Percentiles rank a stretch among this genome's conserved stretches.
Conservation (phyloP, 139 green algal species). For the Chlorella sp. region DNA sequence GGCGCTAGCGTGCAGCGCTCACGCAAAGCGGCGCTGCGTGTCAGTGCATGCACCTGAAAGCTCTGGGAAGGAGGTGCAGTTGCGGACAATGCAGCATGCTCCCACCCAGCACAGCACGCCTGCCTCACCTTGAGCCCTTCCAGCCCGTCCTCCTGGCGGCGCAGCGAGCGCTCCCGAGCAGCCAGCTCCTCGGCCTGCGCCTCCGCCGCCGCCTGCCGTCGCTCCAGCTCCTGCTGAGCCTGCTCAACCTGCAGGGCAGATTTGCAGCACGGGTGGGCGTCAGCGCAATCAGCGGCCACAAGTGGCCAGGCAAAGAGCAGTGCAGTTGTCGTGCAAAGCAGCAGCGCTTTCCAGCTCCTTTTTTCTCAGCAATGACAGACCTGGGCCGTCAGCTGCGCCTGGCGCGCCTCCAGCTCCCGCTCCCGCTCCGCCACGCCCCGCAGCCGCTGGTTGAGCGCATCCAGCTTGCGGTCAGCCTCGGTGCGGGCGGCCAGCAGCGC, state of each 20-base stretch:
- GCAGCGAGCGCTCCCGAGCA: constrained; percentile 10
- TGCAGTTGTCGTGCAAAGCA: too few species aligned
- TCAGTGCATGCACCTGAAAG: too few species aligned
- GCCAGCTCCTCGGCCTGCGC: neutral
- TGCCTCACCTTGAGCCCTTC: constrained; percentile 27
- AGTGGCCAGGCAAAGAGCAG: too few species aligned
- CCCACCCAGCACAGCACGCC: too few species aligned
- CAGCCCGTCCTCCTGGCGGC: constrained; percentile 34
- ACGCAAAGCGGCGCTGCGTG: too few species aligned
- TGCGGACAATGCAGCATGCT: too few species aligned
- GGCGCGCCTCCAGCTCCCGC: constrained; percentile 29
- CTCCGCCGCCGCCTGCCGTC: neutral
- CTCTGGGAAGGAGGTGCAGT: too few species aligned
- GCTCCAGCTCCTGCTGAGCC: constrained; percentile 22
- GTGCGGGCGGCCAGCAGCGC: constrained; percentile 3
- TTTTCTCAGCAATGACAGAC: too few species aligned
- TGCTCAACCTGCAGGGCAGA: constrained; percentile 10
- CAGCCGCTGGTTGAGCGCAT: constrained; percentile 20
- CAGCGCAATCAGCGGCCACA: too few species aligned
- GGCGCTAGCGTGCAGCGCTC: too few species aligned
- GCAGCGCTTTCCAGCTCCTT: too few species aligned
- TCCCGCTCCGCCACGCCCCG: constrained; percentile 21
- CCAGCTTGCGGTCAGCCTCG: constrained; percentile 31
- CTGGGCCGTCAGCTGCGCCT: constrained; percentile 16
- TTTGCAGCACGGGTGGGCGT: too few species aligned